Evolutionary conservation across 441 rosid genomes (phyloP), one percentile per base, ranked within the genome.

Genomic region (Metrosideros polymorpha): DNA sequence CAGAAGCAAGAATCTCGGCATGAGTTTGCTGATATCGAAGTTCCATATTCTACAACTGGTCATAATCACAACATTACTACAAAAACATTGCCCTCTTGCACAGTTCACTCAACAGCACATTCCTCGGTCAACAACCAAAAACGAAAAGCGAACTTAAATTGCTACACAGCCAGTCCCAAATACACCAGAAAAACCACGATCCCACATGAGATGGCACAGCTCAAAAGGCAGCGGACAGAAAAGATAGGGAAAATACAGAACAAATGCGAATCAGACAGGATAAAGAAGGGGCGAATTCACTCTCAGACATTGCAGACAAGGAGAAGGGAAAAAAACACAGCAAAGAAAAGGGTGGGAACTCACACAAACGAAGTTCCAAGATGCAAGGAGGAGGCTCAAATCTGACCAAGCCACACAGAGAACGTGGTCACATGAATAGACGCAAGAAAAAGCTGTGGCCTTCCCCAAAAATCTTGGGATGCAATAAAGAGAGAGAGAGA

Each of bases 311-410:
- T 88, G 47, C 83, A 43, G 84, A 85, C 43, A 55, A 59, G 84
- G 49, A 88, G 57, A 85, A 88, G 85, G 66, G 27, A 18, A 75
- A 49, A 79, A 87, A 56, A 89, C 85, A 86, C 90, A 85, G 82
- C 84, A 54, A 83, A 83, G 59, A 32, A 83, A 52, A 83, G 59
- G 59, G 39, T 22, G 63, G 55, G 53, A 83, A 53, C 45, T 83
- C 12, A 83, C 84, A 24, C 59, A 22, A 71, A 71, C 47, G 79
- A 35, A 71, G 79, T 39, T 71, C 47, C 79, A 22, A 39, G 22
- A 71, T 39, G 79, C 79, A 71, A 22, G n/a, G 79, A 71, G 79
- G n/a, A 25, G 79, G 79, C 79, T 71, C 79, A 71, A 71, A 71
- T 39, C 79, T 71, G 79, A 71, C 79, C 47, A 71, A 71, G 47